A percentile compares a stretch with the other conserved stretches of the same genome.
phyloP scores from a whole-genome alignment of 2,329 filamentous ascomycete species.

The Colletotrichum siamense region DNA sequence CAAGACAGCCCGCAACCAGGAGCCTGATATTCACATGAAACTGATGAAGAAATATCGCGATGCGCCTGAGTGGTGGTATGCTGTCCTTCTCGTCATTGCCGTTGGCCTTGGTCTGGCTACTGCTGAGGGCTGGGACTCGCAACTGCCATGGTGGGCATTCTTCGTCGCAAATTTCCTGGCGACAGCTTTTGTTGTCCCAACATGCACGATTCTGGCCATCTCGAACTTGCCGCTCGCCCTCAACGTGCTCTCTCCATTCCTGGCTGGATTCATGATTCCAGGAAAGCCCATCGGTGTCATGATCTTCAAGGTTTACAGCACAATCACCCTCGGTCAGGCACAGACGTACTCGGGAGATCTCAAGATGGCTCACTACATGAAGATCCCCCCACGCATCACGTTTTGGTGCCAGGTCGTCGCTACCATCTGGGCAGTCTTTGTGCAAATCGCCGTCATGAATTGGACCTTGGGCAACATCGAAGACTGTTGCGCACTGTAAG shows the following conservation, averaged over 20 bases:
- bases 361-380: slow-evolving; percentile 54
- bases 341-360: slow-evolving; percentile 48
- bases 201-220: slow-evolving; percentile 31
- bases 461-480: slow-evolving; percentile 47
- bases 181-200: slow-evolving; percentile 47
- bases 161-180: slow-evolving; percentile 40
- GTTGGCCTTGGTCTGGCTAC: slow-evolving; percentile 55
- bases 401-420: slow-evolving; percentile 69
- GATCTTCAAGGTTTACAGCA: slow-evolving; percentile 37
- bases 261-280: slow-evolving; percentile 57
- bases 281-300: slow-evolving; percentile 41
- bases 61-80: slow-evolving; percentile 65
- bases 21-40: slow-evolving; percentile 62
- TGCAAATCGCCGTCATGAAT: slow-evolving; percentile 44
- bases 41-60: slow-evolving; percentile 62
- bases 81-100: slow-evolving; percentile 51
- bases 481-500: slow-evolving; percentile 40
- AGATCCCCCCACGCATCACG: slow-evolving; percentile 61
- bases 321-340: slow-evolving; percentile 28
- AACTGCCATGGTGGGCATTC: slow-evolving; percentile 45
- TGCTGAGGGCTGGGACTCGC: slow-evolving; percentile 59
- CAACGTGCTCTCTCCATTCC: slow-evolving; percentile 54
- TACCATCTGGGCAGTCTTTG: slow-evolving; percentile 46
- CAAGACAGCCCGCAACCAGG: slow-evolving; percentile 47
- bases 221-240: slow-evolving; percentile 33